Percentiles rank a stretch among this genome's conserved stretches.
Evolutionary conservation across 2,329 filamentous ascomycete species (phyloP).

Genomic region (Coniochaeta hoffmannii): DNA sequence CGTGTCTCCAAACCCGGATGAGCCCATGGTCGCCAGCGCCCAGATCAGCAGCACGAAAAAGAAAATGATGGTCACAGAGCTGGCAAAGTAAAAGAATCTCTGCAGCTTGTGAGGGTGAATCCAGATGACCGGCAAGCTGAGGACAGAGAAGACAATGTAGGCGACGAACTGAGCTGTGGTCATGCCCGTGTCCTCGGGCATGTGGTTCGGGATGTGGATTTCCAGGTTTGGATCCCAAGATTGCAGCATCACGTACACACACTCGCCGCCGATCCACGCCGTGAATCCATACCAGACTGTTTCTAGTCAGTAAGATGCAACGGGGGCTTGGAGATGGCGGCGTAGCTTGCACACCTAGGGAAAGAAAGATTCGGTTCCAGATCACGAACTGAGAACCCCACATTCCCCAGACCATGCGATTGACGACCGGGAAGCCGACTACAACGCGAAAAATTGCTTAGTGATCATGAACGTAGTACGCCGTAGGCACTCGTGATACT

Average conservation of each 20-base stretch:
- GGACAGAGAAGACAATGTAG: conserved; percentile 35
- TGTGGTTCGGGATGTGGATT: conserved; percentile 31
- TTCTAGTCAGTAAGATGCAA: background rate
- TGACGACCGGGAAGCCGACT: conserved; percentile 25
- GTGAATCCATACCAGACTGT: conserved; percentile 31
- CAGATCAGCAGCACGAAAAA: conserved; percentile 34
- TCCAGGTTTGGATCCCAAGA: conserved; percentile 37
- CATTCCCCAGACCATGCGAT: conserved; percentile 23
- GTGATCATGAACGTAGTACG: too few species aligned
- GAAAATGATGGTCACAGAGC: conserved; percentile 30
- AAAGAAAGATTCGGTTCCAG: conserved; percentile 32
- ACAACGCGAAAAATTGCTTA: background rate
- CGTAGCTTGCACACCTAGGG: conserved; percentile 26
- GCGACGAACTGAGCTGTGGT: conserved; percentile 34
- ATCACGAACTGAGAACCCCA: conserved; percentile 17
- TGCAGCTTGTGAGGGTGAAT: conserved; percentile 35
- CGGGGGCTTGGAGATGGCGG: too few species aligned
- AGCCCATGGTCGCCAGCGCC: conserved; percentile 34
- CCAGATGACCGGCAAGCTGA: conserved; percentile 35
- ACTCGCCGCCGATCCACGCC: conserved; percentile 38
- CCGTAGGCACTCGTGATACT: too few species aligned
- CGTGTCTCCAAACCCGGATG: conserved; percentile 28
- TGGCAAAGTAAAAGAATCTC: conserved; percentile 32
- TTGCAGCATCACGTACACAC: conserved; percentile 35
- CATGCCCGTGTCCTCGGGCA: conserved; percentile 31